phyloP scores from a whole-genome alignment of 2,329 filamentous ascomycete genomes.

The Colletotrichum sp. region DNA sequence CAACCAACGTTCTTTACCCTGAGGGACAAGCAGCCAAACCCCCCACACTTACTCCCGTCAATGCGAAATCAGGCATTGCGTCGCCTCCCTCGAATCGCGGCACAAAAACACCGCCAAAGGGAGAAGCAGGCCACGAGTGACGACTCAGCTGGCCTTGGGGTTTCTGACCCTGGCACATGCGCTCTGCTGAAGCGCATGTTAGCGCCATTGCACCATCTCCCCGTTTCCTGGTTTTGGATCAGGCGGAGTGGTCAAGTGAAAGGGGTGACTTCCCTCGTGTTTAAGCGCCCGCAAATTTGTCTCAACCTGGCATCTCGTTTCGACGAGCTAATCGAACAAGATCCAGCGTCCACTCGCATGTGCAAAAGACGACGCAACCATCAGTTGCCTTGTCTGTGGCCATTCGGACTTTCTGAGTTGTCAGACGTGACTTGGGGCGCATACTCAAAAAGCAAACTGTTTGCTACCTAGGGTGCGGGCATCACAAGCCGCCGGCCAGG shows the following conservation, averaged over 20 bases:
- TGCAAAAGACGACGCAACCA: background rate
- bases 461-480: background rate
- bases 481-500: background rate
- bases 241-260: constrained; percentile 13
- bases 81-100: background rate
- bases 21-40: background rate
- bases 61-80: background rate
- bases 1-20: background rate
- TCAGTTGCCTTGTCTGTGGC: background rate
- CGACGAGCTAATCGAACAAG: background rate
- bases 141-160: background rate
- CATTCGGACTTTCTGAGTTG: background rate
- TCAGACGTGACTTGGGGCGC: background rate
- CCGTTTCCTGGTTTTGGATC: constrained; percentile 5
- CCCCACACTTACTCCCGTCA: background rate
- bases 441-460: background rate
- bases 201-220: constrained; percentile 8
- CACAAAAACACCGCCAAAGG: background rate
- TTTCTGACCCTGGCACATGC: background rate
- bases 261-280: background rate
- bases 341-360: background rate
- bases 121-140: background rate
- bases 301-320: constrained; percentile 14
- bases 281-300: constrained; percentile 6
- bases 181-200: background rate